These are phyloP conservation scores for Xylariaceae sp. DNA, from an alignment of 2,329 filamentous ascomycete species.

Conservation along the genomic window DNA sequence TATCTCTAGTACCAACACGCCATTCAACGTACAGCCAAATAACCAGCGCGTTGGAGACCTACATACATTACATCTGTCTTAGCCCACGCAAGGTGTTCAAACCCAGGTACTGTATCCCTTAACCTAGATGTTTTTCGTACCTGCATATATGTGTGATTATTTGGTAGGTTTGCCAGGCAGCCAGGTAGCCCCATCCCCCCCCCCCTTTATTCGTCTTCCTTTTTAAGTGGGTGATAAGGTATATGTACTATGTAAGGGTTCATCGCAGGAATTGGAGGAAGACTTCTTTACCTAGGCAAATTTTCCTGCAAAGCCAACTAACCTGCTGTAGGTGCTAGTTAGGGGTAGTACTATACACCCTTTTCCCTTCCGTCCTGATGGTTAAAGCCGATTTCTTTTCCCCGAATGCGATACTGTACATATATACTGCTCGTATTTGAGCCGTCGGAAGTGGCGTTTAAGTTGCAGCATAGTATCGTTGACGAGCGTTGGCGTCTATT, in stretches of 20 bases:
- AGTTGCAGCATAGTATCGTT: slow-evolving; percentile 10
- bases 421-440: slow-evolving; percentile 24
- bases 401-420: slow-evolving; percentile 6
- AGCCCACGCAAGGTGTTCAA: slow-evolving; percentile 11
- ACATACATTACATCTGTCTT: too few relatives aligned
- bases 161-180: slow-evolving; percentile 2
- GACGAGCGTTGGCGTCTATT: slow-evolving; percentile 10
- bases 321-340: slow-evolving; percentile 2
- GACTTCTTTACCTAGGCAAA: slow-evolving; percentile 12
- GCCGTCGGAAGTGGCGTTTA: slow-evolving; percentile 14
- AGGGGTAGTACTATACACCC: slow-evolving; percentile 20
- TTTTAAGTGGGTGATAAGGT: slow-evolving; percentile 14
- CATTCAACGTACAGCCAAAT: slow-evolving; percentile 10
- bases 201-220: slow-evolving; percentile 1
- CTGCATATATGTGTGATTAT: slow-evolving; percentile 1
- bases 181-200: too few relatives aligned
- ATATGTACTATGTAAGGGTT: slow-evolving; percentile 17
- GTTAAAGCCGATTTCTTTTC: slow-evolving; percentile 5
- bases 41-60: slow-evolving; percentile 13
- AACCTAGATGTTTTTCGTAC: too few relatives aligned
- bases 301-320: slow-evolving; percentile 23
- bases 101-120: not conserved
- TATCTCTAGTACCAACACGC: slow-evolving; percentile 8
- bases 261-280: slow-evolving; percentile 25
- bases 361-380: slow-evolving; percentile 9